Evolutionary conservation across 371 early-diverging fungal species (phyloP).

Genomic region (Lichtheimia corymbifera): DNA sequence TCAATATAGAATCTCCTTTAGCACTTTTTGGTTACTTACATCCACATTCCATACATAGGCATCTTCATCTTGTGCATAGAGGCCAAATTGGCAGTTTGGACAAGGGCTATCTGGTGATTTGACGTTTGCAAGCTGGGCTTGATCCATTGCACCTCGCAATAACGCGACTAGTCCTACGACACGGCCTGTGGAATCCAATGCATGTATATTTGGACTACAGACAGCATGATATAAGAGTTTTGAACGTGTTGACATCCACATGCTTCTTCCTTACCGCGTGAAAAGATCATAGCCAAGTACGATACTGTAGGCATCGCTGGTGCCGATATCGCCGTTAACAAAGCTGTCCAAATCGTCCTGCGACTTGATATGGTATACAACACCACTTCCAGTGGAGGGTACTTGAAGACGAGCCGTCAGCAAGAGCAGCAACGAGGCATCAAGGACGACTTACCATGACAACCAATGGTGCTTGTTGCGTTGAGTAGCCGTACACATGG

Average conservation of each 20-base stretch:
- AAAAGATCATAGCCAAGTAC: slow-evolving; percentile 65
- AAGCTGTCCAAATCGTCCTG: slow-evolving; percentile 56
- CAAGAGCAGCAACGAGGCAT: not conserved
- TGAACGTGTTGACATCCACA: not conserved
- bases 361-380: slow-evolving; percentile 57
- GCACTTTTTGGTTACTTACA: slow-evolving; percentile 27
- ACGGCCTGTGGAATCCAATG: slow-evolving; percentile 16
- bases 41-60: slow-evolving; percentile 72
- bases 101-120: slow-evolving; percentile 66
- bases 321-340: slow-evolving; percentile 12
- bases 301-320: slow-evolving; percentile 51
- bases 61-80: slow-evolving; percentile 59
- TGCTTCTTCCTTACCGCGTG: slow-evolving; percentile 45
- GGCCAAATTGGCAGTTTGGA: slow-evolving; percentile 74
- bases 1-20: not conserved
- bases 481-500: slow-evolving; percentile 66
- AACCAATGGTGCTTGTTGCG: slow-evolving; percentile 60
- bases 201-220: slow-evolving; percentile 22
- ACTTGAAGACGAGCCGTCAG: slow-evolving; percentile 10
- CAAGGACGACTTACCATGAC: slow-evolving; percentile 44
- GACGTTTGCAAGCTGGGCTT: slow-evolving; percentile 1
- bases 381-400: slow-evolving; percentile 46
- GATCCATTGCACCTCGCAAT: slow-evolving; percentile 10
- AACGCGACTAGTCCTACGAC: slow-evolving; percentile 32
- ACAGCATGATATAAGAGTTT: not conserved